Evolutionary conservation across 2,329 filamentous ascomycete species (phyloP).

Genomic region (Chrysoporthe austroafricana): DNA sequence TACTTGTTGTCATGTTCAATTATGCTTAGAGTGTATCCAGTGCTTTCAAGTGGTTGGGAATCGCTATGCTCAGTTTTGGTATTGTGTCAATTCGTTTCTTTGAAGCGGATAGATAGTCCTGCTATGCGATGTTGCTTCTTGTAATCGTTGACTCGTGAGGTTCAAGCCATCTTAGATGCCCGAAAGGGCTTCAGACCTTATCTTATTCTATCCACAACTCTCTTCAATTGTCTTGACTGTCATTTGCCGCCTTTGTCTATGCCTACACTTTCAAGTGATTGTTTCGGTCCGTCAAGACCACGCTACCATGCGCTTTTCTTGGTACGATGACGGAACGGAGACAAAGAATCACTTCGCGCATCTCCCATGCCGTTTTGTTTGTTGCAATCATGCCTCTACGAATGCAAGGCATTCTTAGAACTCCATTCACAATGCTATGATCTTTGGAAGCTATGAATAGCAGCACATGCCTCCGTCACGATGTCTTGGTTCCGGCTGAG

Average conservation of each 20-base stretch:
- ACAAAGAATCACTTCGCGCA: neutral
- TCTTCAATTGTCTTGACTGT: neutral
- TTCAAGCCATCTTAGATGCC: neutral
- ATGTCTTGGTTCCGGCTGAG: neutral
- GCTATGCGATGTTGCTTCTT: neutral
- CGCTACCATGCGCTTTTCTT: neutral
- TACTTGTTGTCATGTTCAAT: conserved; percentile 1
- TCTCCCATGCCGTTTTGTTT: no score
- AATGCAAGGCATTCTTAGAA: no score
- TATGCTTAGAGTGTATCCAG: no score
- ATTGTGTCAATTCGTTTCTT: neutral
- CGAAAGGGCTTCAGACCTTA: neutral
- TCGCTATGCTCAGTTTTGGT: neutral
- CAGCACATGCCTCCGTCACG: neutral
- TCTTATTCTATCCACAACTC: neutral
- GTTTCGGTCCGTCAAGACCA: neutral
- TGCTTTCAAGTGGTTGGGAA: neutral
- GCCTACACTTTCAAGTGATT: neutral
- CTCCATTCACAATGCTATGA: neutral
- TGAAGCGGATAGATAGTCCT: neutral
- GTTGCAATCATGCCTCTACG: no score
- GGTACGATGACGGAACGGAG: neutral
- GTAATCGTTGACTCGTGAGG: neutral
- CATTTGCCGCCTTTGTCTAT: neutral
- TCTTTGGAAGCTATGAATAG: neutral